These are phyloP conservation scores for Pascua guehoae DNA, from an alignment of 1,284 basidiomycete genomes.

Conservation along the genomic window DNA sequence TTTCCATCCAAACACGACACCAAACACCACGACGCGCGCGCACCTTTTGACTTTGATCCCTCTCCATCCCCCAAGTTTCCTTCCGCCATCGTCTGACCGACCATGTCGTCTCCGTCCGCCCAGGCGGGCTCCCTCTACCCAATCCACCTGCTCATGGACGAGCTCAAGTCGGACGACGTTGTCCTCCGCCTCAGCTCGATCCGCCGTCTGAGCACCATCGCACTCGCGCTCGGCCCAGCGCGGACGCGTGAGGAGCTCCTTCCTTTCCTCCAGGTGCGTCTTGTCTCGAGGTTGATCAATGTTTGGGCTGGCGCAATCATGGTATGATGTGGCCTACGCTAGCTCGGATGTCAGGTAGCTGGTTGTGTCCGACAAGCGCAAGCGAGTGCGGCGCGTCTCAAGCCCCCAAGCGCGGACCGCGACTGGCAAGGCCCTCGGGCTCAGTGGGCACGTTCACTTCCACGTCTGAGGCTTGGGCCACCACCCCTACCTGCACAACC, in stretches of 20 bases:
- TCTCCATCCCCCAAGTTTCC: neutral
- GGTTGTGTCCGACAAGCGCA: no score
- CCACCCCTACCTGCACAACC: no score
- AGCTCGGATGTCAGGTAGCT: no score
- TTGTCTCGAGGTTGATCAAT: no score
- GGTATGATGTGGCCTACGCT: no score
- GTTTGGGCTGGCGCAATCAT: no score
- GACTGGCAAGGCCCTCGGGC: no score
- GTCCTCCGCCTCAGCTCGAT: constrained; percentile 91
- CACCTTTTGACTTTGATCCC: neutral
- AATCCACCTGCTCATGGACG: constrained; percentile 56
- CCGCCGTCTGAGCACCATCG: constrained; percentile 97
- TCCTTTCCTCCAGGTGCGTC: constrained; percentile 68
- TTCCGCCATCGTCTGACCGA: neutral
- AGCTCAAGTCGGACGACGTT: constrained; percentile 90
- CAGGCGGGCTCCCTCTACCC: constrained; percentile 40
- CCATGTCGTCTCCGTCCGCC: constrained; percentile 32
- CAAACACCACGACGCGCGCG: neutral
- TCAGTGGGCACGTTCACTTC: no score
- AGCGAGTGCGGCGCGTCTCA: no score
- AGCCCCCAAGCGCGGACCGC: no score
- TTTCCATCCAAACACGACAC: neutral
- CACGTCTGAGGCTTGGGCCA: no score
- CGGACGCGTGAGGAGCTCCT: constrained; percentile 94
- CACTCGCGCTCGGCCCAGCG: constrained; percentile 91